Percentiles rank a stretch among this genome's conserved stretches.
Evolutionary conservation across 495 filamentous ascomycete species (phyloP).

Genomic region (Penicillium manginii): DNA sequence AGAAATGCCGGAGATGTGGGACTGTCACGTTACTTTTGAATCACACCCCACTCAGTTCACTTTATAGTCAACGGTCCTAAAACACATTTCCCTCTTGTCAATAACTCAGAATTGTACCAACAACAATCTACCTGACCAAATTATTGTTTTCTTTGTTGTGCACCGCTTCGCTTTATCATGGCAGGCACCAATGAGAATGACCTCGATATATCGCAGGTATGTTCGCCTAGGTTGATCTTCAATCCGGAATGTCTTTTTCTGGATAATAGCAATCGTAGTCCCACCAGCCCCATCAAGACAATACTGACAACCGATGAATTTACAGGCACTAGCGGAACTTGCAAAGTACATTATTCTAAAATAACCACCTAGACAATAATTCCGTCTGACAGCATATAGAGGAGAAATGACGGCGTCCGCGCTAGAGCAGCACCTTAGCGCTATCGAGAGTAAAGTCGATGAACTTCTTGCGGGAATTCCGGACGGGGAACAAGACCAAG

Average conservation of each 20-base stretch:
- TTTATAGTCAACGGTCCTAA: neutral
- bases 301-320: neutral
- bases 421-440: slow-evolving; percentile 57
- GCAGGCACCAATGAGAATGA: neutral
- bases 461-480: slow-evolving; percentile 54
- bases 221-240: no score
- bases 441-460: slow-evolving; percentile 61
- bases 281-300: neutral
- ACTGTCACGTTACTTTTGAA: slow-evolving; percentile 1
- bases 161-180: neutral
- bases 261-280: slow-evolving; percentile 1
- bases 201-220: neutral
- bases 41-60: slow-evolving; percentile 2
- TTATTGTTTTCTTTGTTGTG: neutral
- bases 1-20: neutral
- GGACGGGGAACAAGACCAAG: slow-evolving; percentile 23
- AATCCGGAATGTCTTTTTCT: slow-evolving; percentile 1
- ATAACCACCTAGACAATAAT: neutral
- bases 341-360: slow-evolving; percentile 31
- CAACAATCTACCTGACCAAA: neutral
- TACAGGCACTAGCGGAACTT: slow-evolving; percentile 41
- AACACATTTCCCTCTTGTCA: no score
- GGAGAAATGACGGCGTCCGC: slow-evolving; percentile 61
- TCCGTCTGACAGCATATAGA: slow-evolving; percentile 30
- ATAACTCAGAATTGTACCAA: neutral